phyloP scores from a whole-genome alignment of 1,139 yeast genomes.

The Yamadazyma epiphylla region DNA sequence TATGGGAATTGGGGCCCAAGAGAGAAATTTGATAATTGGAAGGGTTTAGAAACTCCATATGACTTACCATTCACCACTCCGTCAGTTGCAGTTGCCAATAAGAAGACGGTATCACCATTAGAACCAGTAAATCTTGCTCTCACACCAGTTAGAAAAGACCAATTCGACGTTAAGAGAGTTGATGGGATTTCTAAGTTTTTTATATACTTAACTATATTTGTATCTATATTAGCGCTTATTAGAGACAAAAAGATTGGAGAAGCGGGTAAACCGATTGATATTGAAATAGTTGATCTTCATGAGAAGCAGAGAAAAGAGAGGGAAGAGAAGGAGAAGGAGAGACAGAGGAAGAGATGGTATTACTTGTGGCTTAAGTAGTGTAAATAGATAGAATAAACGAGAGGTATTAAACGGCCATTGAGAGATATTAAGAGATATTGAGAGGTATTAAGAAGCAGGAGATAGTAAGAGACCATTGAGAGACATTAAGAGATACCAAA shows the following conservation, averaged over 20 bases:
- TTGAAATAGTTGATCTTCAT: conserved; percentile 34
- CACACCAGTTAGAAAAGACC: conserved; percentile 43
- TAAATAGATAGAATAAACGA: no score
- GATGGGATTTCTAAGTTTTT: conserved; percentile 54
- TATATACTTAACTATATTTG: conserved; percentile 42
- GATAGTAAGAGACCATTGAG: no score
- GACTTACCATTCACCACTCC: conserved; percentile 57
- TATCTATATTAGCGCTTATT: conserved; percentile 40
- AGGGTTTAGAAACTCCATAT: conserved; percentile 34
- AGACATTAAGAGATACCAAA: no score
- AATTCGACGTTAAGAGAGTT: conserved; percentile 48
- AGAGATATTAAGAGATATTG: no score
- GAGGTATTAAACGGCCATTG: no score
- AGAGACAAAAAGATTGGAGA: conserved; percentile 50
- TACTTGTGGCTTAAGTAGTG: conserved; percentile 21
- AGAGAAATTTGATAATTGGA: conserved; percentile 49
- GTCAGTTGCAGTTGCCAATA: conserved; percentile 15
- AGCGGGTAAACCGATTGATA: conserved; percentile 43
- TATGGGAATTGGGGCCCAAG: conserved; percentile 67
- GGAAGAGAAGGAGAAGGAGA: conserved; percentile 5
- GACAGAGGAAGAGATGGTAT: conserved; percentile 30
- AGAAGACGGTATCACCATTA: conserved; percentile 18
- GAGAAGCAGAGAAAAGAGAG: conserved; percentile 24
- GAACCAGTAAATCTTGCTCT: conserved; percentile 46
- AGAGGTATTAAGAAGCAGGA: no score